Evolutionary conservation across 2,329 filamentous ascomycete species (phyloP).

Genomic region (Colletotrichum sp.): DNA sequence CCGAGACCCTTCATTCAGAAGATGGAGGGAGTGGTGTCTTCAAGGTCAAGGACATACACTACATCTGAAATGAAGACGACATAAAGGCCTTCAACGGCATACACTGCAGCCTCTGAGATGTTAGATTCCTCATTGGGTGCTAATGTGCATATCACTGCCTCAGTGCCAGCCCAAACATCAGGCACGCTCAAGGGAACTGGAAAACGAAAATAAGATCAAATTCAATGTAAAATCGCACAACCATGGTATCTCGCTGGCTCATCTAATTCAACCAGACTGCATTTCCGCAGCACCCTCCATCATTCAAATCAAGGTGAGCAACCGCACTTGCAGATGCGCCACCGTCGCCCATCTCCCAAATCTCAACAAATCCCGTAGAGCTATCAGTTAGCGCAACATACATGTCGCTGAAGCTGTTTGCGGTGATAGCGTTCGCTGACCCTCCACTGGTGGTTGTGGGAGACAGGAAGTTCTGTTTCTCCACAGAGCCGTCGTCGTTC

Average conservation of each 20-base stretch:
- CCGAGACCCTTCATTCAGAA: not conserved
- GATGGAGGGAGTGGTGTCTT: accelerated
- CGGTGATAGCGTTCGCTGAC: constrained; percentile 35
- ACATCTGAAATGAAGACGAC: too few relatives aligned
- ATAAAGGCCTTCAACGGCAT: too few relatives aligned
- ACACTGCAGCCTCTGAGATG: too few relatives aligned
- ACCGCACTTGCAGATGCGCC: not conserved
- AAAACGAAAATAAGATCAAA: not conserved
- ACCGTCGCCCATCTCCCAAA: constrained; percentile 33
- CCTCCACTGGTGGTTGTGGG: constrained; percentile 36
- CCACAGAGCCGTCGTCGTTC: constrained; percentile 28
- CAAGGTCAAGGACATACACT: not conserved
- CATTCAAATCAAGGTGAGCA: not conserved
- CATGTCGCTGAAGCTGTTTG: constrained; percentile 33
- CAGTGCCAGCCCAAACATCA: not conserved
- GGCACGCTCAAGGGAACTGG: not conserved
- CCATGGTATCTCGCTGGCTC: not conserved
- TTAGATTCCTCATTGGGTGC: too few relatives aligned
- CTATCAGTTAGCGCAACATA: constrained; percentile 37
- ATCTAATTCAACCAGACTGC: not conserved
- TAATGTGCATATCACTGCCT: not conserved
- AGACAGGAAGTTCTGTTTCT: constrained; percentile 31
- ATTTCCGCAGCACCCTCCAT: not conserved
- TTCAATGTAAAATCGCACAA: too few relatives aligned
- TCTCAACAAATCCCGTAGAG: constrained; percentile 35